Evolutionary conservation across 257 asterid species (phyloP), one percentile per base, ranked within the genome.

Genomic region (Handroanthus guayacan): DNA sequence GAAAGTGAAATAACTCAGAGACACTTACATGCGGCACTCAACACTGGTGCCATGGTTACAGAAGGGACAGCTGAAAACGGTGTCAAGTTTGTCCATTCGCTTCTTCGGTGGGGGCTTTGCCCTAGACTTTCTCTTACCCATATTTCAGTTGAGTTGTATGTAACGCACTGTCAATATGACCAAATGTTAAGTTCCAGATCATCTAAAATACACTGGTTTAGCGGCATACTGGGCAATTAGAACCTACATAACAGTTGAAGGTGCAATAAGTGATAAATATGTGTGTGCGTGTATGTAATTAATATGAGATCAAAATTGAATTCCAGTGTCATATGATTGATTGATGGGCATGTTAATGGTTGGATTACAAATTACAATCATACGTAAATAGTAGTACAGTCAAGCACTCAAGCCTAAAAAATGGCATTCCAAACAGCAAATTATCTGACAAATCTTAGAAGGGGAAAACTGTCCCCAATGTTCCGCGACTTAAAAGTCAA

Each of bases 101-200:
- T 95, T 95, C 94, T 86, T 95, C 17, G 97, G 90, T 36, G 96
- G 87, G 12, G 99, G 98, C 88, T 95, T 95, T 5, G 98, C 91
- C 81, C 88, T 91, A 3, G 99, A 89, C 86, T 95, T 95, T 86
- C 99, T 92, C 92, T 92, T 95, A 36, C 99, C 98, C 99, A 92
- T 94, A 38, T 74, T 74, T 83, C 81, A 60, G 79, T 67, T 34
- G 45, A 39, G 20, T 47, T 41, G 37, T 14, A 67, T 16, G 36
- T 47, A 17, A 50, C 51, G 12, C 14, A 61, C 66, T n/a, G 78
- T 11, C 36, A 67, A 71, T 5, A 78, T 13, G 1, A 72, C 60
- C 34, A 78, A 45, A 72, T 16, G 69, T 58, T 38, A 48, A 16
- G 52, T 60, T 54, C 36, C 5, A 38, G 50, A 16, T 12, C 51